phyloP scores from a whole-genome alignment of 176 grass and related monocot species.

The Avena atlantica region DNA sequence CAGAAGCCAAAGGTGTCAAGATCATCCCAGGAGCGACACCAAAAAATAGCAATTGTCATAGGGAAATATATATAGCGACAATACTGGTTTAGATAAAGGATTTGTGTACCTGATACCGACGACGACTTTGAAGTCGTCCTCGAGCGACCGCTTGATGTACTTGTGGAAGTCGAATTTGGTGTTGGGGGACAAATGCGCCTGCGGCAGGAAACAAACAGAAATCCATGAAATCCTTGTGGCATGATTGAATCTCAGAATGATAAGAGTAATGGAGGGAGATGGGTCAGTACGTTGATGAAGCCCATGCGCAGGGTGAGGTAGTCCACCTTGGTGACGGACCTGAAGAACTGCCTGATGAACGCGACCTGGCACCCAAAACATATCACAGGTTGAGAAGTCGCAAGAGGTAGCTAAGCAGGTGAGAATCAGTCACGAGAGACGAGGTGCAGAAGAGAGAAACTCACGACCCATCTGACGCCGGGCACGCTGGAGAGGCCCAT shows the following conservation, averaged over 20 bases:
- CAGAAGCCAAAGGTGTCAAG: constrained; percentile 25
- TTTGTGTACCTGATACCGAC: constrained; percentile 70
- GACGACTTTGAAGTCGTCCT: constrained; percentile 92
- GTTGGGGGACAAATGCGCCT: constrained; percentile 71
- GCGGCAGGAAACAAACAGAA: neutral
- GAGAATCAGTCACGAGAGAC: neutral
- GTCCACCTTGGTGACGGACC: constrained; percentile 81
- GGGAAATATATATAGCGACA: too few relatives aligned
- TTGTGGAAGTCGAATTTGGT: constrained; percentile 85
- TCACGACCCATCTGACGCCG: constrained; percentile 65
- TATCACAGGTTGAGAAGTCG: neutral
- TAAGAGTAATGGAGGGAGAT: neutral
- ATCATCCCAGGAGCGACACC: neutral
- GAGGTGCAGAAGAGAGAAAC: constrained; percentile 6
- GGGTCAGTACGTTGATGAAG: constrained; percentile 74
- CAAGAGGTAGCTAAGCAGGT: neutral
- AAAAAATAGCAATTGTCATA: neutral
- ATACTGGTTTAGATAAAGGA: neutral
- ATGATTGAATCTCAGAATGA: neutral
- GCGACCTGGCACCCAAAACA: constrained; percentile 53
- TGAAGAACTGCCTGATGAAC: constrained; percentile 92
- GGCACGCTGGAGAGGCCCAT: constrained; percentile 57
- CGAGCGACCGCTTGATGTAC: constrained; percentile 89
- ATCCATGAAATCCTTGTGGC: neutral
- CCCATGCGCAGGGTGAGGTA: constrained; percentile 86